Percentiles rank a stretch among this genome's conserved stretches.
phyloP scores from a whole-genome alignment of 2,329 filamentous ascomycete genomes.

The Penicillium hordei region DNA sequence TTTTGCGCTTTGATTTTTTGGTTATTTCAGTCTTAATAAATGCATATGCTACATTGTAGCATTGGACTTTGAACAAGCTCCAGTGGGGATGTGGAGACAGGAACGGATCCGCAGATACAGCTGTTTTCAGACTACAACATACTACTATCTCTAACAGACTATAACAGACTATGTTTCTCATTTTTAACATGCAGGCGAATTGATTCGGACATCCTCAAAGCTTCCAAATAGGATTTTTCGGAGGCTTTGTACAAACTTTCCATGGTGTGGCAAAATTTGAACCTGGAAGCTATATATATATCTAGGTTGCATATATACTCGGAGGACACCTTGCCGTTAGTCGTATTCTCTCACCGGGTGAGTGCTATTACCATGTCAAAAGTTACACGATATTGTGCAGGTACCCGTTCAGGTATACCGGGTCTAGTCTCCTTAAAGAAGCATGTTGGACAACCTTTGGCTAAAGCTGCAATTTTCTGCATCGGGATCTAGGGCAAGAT shows the following conservation, averaged over 20 bases:
- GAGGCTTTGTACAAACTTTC: neutral
- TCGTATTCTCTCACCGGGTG: neutral
- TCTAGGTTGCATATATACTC: neutral
- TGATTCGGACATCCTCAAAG: neutral
- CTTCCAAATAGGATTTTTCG: neutral
- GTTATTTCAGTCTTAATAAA: too few relatives aligned
- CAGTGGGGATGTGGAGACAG: slow-evolving; percentile 10
- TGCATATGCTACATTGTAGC: neutral
- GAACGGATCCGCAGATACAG: slow-evolving; percentile 9
- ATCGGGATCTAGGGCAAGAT: neutral
- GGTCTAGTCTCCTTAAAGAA: too few relatives aligned
- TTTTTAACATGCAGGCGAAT: neutral
- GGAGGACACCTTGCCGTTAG: neutral
- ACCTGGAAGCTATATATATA: too few relatives aligned
- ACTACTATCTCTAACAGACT: too few relatives aligned
- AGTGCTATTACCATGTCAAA: neutral
- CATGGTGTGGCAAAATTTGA: neutral
- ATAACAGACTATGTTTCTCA: too few relatives aligned
- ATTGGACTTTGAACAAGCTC: neutral
- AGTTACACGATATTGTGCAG: neutral
- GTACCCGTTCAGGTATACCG: neutral
- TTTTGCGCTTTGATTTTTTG: neutral
- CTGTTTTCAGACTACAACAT: neutral
- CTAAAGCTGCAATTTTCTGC: neutral
- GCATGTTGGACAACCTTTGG: neutral